A percentile compares a stretch with the other conserved stretches of the same genome.
phyloP scores from a whole-genome alignment of 2,329 filamentous ascomycete species.

The Epichloe uncinata region DNA sequence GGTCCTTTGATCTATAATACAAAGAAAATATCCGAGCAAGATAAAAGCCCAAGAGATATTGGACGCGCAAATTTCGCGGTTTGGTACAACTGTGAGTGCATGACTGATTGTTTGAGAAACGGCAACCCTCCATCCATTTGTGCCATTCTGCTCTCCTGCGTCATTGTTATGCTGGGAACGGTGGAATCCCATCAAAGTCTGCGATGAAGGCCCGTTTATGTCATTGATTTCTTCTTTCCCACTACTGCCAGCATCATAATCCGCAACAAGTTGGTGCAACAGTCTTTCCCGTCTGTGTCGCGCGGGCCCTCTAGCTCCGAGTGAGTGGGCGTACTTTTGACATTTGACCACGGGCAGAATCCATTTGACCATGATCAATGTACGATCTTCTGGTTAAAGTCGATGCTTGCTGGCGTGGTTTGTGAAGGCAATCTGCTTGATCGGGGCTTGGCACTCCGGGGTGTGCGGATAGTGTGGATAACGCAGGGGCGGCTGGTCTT shows the following conservation, averaged over 20 bases:
- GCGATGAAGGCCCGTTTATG: background rate
- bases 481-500: background rate
- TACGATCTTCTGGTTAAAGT: slow-evolving; percentile 5
- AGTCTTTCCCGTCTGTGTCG: background rate
- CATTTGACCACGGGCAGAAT: slow-evolving; percentile 2
- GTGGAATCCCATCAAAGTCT: background rate
- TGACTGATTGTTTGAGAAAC: no score
- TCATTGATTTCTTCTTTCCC: background rate
- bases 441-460: background rate
- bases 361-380: slow-evolving; percentile 2
- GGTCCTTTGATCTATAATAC: no score
- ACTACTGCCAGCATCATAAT: background rate
- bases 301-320: background rate
- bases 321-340: background rate
- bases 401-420: slow-evolving; percentile 3
- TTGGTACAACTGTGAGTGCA: no score
- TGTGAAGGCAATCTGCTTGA: background rate
- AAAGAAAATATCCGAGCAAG: no score
- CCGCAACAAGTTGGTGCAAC: background rate
- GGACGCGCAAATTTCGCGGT: no score
- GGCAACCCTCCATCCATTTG: no score
- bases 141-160: no score
- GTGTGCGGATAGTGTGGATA: background rate
- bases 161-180: background rate
- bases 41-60: no score